Base-by-base conservation (phyloP, 2,329 filamentous ascomycete genomes). In the Sordariomycetes sp. region DNA sequence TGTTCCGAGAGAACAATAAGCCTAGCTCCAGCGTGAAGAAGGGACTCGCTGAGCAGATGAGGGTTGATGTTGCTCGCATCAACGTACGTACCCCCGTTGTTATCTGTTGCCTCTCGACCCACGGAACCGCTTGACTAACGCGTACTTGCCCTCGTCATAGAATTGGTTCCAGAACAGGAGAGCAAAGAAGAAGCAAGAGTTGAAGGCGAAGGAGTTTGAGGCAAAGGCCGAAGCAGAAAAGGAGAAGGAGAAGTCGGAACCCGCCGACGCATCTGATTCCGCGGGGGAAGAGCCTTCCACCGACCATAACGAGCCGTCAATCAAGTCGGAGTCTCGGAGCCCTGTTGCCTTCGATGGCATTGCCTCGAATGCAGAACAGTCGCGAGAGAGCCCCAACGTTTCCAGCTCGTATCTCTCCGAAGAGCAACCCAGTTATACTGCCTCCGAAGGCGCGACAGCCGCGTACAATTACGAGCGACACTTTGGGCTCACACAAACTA, bases 161-260 rank as follows among this genome's bases (percentile, higher is more conserved):
- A 86, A 86, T 65, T 86, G 82, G 82, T 86, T 86, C 64, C 82
- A 86, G 62, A 86, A 86, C 65, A 74, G 82, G 59, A 76, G 82
- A 55, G 82, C 82, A 56, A 80, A 82, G 68, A 80, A 80, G 61
- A 84, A 84, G 76, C 82, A 84, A 65, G 79, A 84, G 66, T 78
- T 75, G 64, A 82, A 82, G 61, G 71, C 76, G 52, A 72, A 74
- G 58, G 75, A 75, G 57, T 74, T 76, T 60, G 48, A 53, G 34
- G 54, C 57, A 8, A 56, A 56, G n/a, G 50, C 17, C 28, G 50
- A 56, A 34, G 32, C 48, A 6, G 55, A 56, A 28, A 45, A 56
- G 34, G 55, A 39, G 25, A 45, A 56, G 45, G 48, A 12, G 17
- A 48, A 52, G 17, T 12, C n/a, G n/a, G 48, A 52, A 24, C 7